phyloP scores from a whole-genome alignment of 2,329 filamentous ascomycete genomes.

The Remersonia thermophila region DNA sequence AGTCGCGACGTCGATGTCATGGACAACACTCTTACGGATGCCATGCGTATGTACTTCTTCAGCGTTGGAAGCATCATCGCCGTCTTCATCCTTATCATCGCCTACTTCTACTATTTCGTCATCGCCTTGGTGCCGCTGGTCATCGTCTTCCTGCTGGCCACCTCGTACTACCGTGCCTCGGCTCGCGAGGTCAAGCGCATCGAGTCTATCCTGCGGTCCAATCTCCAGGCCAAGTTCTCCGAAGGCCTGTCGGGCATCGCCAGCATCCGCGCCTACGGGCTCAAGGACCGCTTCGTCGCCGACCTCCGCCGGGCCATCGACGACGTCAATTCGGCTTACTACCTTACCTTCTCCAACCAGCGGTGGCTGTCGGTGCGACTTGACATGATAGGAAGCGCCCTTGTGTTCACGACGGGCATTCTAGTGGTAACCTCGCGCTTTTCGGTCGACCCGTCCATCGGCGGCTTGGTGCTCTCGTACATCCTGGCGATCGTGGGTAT shows the following conservation, averaged over 20 bases:
- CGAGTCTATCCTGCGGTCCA: slow-evolving; percentile 76
- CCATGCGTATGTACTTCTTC: slow-evolving; percentile 84
- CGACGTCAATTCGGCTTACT: slow-evolving; percentile 89
- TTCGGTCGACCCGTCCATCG: slow-evolving; percentile 70
- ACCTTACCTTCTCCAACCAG: slow-evolving; percentile 89
- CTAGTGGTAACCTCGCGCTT: slow-evolving; percentile 87
- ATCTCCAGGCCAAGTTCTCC: slow-evolving; percentile 80
- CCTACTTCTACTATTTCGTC: slow-evolving; percentile 85
- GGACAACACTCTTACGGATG: slow-evolving; percentile 84
- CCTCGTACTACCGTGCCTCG: slow-evolving; percentile 80
- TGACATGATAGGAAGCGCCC: slow-evolving; percentile 67
- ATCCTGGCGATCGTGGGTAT: slow-evolving; percentile 88
- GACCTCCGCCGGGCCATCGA: slow-evolving; percentile 66
- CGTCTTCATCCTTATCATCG: slow-evolving; percentile 81
- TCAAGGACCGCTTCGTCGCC: slow-evolving; percentile 60
- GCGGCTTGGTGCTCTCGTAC: slow-evolving; percentile 81
- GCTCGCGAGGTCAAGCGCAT: slow-evolving; percentile 91
- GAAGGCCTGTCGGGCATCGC: slow-evolving; percentile 77
- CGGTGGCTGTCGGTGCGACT: slow-evolving; percentile 81
- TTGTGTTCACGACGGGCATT: slow-evolving; percentile 82
- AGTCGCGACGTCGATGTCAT: slow-evolving; percentile 92
- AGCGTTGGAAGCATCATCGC: slow-evolving; percentile 71
- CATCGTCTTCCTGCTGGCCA: slow-evolving; percentile 66
- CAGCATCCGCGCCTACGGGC: slow-evolving; percentile 79
- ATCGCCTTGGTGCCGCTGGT: slow-evolving; percentile 52